Base-by-base conservation (phyloP, 495 filamentous ascomycete species). In the Tuber umbilicatum region DNA sequence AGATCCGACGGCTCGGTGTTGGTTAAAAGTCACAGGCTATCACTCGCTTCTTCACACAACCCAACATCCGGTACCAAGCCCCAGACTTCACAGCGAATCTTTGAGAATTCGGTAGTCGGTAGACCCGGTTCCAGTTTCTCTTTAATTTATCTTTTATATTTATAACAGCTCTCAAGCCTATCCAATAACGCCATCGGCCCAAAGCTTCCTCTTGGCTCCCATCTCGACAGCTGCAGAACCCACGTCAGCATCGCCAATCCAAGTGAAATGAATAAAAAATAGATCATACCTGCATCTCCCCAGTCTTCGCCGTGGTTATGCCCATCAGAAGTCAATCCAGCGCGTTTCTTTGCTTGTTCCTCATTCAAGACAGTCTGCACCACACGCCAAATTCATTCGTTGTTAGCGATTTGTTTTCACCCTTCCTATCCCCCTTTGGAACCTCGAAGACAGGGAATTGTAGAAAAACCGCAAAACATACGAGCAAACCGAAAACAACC, bases 231-330 rank as follows among this genome's bases (percentile, higher is more conserved):
- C 91, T 43, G 87, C 88, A 50, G 35, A 41, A 67, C 43, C 31
- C 27, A 38, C 31, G 60, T 81, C 83, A 86, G 85, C 83, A 71
- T 84, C 83, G 76, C 79, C 71, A 35, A 83, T 81, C 79, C 83
- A 81, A 76, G 83, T 86, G 72, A 84, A 83, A 45, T 78, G 78
- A 6, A 69, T 55, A 72, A 39, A 64, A 23, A 55, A 19, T 31
- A 21, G 41, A 67, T 35, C 76, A 74, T 86, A 69, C 88, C 89
- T 45, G 87, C 89, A 81, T 85, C 86, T 19, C 93, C 93, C 93
- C 92, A 95, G 82, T 95, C 93, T 82, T 94, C 92, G 37, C 92
- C 93, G 83, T 94, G 92, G 83, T 94, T 94, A 80, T 94, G 92
- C 73, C 88, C 85, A 70, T 85, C 86, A 2, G 81, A 81, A 1